These are phyloP conservation scores for Picochlorum costavermella DNA, from an alignment of 139 green algal genomes.

Conservation along the genomic window DNA sequence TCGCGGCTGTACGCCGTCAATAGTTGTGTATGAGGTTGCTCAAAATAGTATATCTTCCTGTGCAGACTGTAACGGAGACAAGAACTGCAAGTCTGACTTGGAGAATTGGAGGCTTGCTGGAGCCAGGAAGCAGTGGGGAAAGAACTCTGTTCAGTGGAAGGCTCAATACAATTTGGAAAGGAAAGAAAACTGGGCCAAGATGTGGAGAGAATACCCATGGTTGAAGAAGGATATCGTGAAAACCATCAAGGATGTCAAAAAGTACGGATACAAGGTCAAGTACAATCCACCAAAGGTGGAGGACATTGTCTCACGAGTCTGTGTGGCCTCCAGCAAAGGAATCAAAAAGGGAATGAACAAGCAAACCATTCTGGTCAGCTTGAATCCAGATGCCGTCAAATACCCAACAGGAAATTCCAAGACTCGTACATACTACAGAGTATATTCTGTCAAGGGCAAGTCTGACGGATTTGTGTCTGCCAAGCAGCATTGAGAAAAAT, in stretches of 20 bases:
- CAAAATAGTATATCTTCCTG: not conserved
- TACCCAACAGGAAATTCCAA: not conserved
- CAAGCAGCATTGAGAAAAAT: not conserved
- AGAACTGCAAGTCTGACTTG: slow-evolving; percentile 5
- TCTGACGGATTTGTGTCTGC: not conserved
- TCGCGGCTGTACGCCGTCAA: not conserved
- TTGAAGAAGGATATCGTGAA: not conserved
- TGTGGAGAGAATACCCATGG: not conserved
- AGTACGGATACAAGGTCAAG: slow-evolving; percentile 3
- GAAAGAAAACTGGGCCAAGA: not conserved
- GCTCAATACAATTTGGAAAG: not conserved
- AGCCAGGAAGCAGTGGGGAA: slow-evolving; percentile 2
- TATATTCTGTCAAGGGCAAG: not conserved
- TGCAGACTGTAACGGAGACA: slow-evolving; percentile 1
- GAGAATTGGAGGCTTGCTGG: slow-evolving; percentile 3
- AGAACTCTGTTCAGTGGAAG: slow-evolving; percentile 2
- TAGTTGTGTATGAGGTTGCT: not conserved
- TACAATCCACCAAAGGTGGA: not conserved
- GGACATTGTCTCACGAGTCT: not conserved
- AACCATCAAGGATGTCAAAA: not conserved
- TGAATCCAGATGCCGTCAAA: not conserved
- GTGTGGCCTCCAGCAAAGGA: not conserved
- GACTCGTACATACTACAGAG: not conserved
- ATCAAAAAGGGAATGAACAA: slow-evolving; percentile 1
- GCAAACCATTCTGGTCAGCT: not conserved